phyloP scores from a whole-genome alignment of 2,329 filamentous ascomycete species.

The Fusarium scirpi region DNA sequence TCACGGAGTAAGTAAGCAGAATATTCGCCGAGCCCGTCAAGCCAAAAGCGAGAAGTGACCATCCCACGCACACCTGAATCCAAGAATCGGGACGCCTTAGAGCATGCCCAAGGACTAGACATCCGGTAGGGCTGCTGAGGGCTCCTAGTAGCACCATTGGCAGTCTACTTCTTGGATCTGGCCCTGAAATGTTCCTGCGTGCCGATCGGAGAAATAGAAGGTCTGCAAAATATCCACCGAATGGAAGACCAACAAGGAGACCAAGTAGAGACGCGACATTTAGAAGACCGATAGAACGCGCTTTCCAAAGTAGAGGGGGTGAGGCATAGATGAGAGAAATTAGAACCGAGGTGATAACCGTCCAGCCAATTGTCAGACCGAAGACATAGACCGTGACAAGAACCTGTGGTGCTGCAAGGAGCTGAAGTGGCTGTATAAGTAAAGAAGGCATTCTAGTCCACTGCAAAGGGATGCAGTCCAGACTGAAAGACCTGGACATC shows the following conservation, averaged over 20 bases:
- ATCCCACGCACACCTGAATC: conserved; percentile 3
- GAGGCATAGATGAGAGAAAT: not conserved
- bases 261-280: not conserved
- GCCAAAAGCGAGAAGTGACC: conserved; percentile 4
- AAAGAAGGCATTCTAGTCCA: not conserved
- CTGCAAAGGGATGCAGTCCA: not conserved
- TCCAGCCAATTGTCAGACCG: conserved; percentile 16
- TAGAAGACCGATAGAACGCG: not conserved
- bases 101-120: not conserved
- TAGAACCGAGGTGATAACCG: conserved; percentile 4
- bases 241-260: not conserved
- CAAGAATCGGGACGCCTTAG: not conserved
- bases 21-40: conserved; percentile 14
- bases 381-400: conserved; percentile 9
- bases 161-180: conserved; percentile 1
- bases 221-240: conserved; percentile 8
- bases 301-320: conserved; percentile 5
- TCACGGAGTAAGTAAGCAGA: conserved; percentile 8
- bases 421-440: not conserved
- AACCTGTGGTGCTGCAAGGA: not conserved
- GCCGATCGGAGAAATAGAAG: conserved; percentile 6
- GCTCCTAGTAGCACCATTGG: not conserved
- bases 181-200: not conserved
- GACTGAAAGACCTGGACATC: not conserved
- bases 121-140: conserved; percentile 1